Evolutionary conservation across 2,329 filamentous ascomycete species (phyloP), one percentile per base, ranked within the genome.

Genomic region (Piedraia hortae): DNA sequence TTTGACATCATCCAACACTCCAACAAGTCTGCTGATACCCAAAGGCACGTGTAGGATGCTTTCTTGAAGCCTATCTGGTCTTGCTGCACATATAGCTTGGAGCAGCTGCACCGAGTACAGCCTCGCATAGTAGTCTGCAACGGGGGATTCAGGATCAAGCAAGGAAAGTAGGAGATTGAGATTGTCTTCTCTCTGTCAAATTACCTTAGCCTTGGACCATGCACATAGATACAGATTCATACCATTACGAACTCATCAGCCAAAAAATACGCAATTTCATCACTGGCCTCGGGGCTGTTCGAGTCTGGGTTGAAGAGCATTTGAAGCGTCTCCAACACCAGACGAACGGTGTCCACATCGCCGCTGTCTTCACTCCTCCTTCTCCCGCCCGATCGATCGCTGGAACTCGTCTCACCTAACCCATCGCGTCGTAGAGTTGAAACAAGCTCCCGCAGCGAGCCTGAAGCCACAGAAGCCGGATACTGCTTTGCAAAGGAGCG

Each of bases 231-330:
- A 14, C 12, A 18, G 19, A 12, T 21, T 14, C 19, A 21, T 53
- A 68, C 63, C 55, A 90, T 80, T 15, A 85, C 91, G 43, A 97
- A 97, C 46, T 93, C 82, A 47, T 97, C 85, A 24, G 85, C 85
- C 27, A 97, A 57, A 78, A 85, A 97, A 13, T 93, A 54, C 10
- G 72, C 72, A 35, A 97, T 88, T 47, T 97, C 85, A 32, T 93
- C 82, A 8, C 82, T 90, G 24, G 82, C 77, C 56, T 93, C 82
- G 14, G 77, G 54, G 38, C 63, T 67, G 21, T 50, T 51, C 36
- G 56, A 54, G 39, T 69, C 60, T 4, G 62, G 65, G 33, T 61
- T 63, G 46, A 93, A 93, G 18, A 97, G 65, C 67, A 88, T 82
- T 42, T 93, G 54, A 36, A 97, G 53, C 19, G 88, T 97, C 58